Conservation (phyloP, 805 yeast species). For the Tetrapisispora arboricola region DNA sequence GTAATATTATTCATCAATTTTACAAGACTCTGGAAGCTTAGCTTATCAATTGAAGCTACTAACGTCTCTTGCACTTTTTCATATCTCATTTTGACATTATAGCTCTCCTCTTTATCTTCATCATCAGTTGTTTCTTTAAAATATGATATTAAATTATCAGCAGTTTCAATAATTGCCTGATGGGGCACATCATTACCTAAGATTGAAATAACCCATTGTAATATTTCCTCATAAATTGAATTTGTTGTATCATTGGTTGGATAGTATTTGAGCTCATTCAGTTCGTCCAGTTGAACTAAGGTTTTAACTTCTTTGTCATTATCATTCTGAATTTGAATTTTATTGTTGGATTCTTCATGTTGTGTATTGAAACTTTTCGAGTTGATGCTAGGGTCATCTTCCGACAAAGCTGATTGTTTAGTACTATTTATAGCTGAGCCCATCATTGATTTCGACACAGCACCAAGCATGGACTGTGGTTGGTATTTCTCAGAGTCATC, state of each 20-base stretch:
- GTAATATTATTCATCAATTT: slow-evolving; percentile 38
- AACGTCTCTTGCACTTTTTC: slow-evolving; percentile 41
- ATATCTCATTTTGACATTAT: slow-evolving; percentile 31
- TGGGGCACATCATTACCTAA: slow-evolving; percentile 69
- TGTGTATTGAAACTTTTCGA: neutral
- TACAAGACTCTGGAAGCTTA: slow-evolving; percentile 36
- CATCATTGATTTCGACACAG: slow-evolving; percentile 57
- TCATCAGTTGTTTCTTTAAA: slow-evolving; percentile 10
- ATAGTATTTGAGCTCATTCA: slow-evolving; percentile 47
- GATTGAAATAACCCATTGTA: slow-evolving; percentile 45
- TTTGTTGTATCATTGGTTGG: slow-evolving; percentile 50
- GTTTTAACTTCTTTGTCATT: slow-evolving; percentile 12
- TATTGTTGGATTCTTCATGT: neutral
- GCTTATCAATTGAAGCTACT: slow-evolving; percentile 21
- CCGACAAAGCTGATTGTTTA: neutral
- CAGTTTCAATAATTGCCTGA: slow-evolving; percentile 41
- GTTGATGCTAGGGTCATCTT: neutral
- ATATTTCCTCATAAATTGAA: slow-evolving; percentile 43
- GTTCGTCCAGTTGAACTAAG: slow-evolving; percentile 27
- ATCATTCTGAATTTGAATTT: too few species aligned
- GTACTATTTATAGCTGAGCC: slow-evolving; percentile 31
- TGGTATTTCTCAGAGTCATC: slow-evolving; percentile 43
- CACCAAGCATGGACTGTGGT: slow-evolving; percentile 67
- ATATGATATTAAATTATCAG: slow-evolving; percentile 16
- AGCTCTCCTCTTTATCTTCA: slow-evolving; percentile 11